Base-by-base conservation (phyloP, 495 filamentous ascomycete genomes). In the Recurvomyces mirabilis region DNA sequence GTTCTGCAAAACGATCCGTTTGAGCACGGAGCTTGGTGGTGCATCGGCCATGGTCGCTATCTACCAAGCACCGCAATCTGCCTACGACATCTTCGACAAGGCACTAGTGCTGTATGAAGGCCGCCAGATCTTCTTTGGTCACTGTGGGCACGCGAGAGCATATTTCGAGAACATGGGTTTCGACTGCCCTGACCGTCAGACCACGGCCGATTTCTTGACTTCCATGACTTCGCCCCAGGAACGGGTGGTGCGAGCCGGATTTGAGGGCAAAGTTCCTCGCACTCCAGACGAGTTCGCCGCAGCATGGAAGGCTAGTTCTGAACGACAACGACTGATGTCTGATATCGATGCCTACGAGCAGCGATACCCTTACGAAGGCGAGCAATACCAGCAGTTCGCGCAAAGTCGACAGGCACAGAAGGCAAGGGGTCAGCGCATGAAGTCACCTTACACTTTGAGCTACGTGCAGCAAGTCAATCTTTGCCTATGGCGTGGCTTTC, bases 271-370 rank as follows among this genome's bases (percentile, higher is more conserved):
- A 36, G 76, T 82, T 4, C 84, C 84, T 7, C 74, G 80, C 4
- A 83, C 80, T 0, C 69, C 81, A 0, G 73, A 78, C 26, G 82
- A 86, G 19, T 83, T 87, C 42, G 79, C 76, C 30, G 58, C 64
- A 21, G 72, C 73, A 19, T 93, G 85, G 85, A 81, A 78, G 56
- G 71, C 74, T 38, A 91, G 83, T 52, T 59, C 69, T n/a, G 78
- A 85, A 29, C 74, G 81, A 43, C 61, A 67, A 43, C 61, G 68
- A 25, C 72, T 93, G 10, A 66, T 84, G 49, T 60, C 53, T 14
- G 81, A 88, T 40, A 86, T 91, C 33, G 78, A 84, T 25, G 62
- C 71, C 19, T 87, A 82, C 61, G 77, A 87, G 46, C 39, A 57
- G 22, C 55, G 68, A 26, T 77, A 75, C 42, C 79, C 82, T 0